Evolutionary conservation across 2,329 filamentous ascomycete genomes (phyloP), one percentile per base, ranked within the genome.

Genomic region (Microdochium nivale): DNA sequence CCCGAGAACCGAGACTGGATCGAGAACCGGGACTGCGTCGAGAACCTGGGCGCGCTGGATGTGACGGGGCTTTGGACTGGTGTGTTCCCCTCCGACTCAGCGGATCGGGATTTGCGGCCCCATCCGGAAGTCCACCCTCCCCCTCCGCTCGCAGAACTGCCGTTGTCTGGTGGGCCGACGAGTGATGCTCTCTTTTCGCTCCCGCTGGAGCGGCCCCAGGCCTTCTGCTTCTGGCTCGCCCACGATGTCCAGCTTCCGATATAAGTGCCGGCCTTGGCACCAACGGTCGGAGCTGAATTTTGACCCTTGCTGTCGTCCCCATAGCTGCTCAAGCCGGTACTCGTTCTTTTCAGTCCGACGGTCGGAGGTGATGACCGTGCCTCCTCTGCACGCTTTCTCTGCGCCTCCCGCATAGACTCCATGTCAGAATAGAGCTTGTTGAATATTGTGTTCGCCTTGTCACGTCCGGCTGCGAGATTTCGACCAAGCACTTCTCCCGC

Each of bases 401-500:
- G 87, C 16, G 81, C 79, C 69, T 91, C 88, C 14, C 88, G 78
- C 70, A 90, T 80, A 2, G 81, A 73, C 67, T 97, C 92, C 70
- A 97, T 88, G 60, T 97, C 92, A 0, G 89, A 81, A 76, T 95
- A 97, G 25, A 97, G 76, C 62, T 83, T 90, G 66, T 87, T 95
- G 67, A 96, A 89, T 35, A 94, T 86, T 3, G 83, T 86, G 21
- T 86, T 90, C 1, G 95, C 88, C 70, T 92, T 95, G 61, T 94
- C 90, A 51, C 87, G 85, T 0, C 94, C 91, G 1, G 87, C 89
- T 3, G 88, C 87, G n/a, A 96, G 67, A 60, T 95, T 91, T 54
- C 91, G 85, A n/a, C 89, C 90, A 2, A 97, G 76, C 0, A 86
- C 87, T 66, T 97, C 94, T 51, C 84, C 81, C 9, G 90, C 88